phyloP scores from a whole-genome alignment of 441 rosid genomes.

The Corymbia citriodora region DNA sequence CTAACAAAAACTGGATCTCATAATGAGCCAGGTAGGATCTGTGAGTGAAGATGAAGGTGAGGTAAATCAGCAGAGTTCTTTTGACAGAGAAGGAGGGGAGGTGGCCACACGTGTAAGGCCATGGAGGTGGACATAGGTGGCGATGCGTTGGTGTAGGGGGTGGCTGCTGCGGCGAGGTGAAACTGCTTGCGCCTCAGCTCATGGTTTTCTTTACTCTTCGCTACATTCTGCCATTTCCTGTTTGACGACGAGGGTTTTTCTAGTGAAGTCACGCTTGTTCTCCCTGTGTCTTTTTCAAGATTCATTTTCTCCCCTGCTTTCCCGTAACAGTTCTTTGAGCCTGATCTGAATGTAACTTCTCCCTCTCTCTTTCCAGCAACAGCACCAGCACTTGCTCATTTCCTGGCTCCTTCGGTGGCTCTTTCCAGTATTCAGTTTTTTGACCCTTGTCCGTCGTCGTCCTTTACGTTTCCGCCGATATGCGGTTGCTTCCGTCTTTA shows the following conservation, averaged over 20 bases:
- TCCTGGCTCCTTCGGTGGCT: neutral
- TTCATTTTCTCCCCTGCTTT: neutral
- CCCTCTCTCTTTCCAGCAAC: neutral
- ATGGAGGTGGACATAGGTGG: neutral
- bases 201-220: neutral
- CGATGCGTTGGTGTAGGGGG: neutral
- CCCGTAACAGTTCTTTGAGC: neutral
- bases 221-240: neutral
- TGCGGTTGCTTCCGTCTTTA: neutral
- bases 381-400: neutral
- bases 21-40: neutral
- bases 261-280: neutral
- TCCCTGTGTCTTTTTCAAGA: neutral
- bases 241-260: neutral
- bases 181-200: slow-evolving; percentile 4
- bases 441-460: neutral
- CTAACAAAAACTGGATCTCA: neutral
- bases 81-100: neutral
- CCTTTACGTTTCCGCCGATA: neutral
- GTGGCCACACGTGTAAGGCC: slow-evolving; percentile 9
- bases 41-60: neutral
- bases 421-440: neutral
- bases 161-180: slow-evolving; percentile 38
- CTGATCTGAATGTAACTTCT: neutral
- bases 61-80: neutral